Evolutionary conservation across 768 basidiomycete genomes (phyloP), one percentile per base, ranked within the genome.

Genomic region (Lyophyllum decastes): DNA sequence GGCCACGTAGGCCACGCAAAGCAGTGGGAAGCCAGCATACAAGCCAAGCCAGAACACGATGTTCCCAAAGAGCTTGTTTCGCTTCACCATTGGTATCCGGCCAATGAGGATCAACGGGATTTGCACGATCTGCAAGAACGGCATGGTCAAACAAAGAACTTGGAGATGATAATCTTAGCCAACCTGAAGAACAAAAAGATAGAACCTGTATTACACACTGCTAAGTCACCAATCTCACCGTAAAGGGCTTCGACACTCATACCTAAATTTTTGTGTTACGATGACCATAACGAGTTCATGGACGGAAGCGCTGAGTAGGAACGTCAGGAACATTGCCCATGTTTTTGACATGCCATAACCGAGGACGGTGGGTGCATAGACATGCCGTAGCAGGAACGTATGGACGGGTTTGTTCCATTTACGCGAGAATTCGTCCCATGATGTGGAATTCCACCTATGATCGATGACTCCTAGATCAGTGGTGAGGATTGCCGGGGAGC

Each of bases 331-430:
- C 83, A 96, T 93, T 11, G 97, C 97, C n/a, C 82, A 78, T 5
- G 82, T 81, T 57, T 82, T 84, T 43, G 92, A 90, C 51, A 97
- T 73, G 57, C 84, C 81, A 70, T 92, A 90, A 52, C 86, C 83
- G 45, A 83, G 76, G 55, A 96, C 92, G 7, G 92, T 86, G 10
- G 94, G 90, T 2, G 94, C 89, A 65, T 99, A 99, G 30, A 99
- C 95, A 69, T 99, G 97, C 11, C 94, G 87, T 17, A 98, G 82
- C 38, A 99, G 84, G 82, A 93, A 93, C n/a, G 82, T 81, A 63
- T 98, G 89, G 30, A 98, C 96, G 11, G 96, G 96, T 62, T 92
- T 94, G 76, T 98, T 98, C 96, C 97, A 98, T 76, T 96, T 95
- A 44, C 97, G 87, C 3, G 95, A 92, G 71, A 96, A 98, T 72